Conservation (phyloP, 2,329 filamentous ascomycete genomes). For the Colletotrichum euphorbiae region DNA sequence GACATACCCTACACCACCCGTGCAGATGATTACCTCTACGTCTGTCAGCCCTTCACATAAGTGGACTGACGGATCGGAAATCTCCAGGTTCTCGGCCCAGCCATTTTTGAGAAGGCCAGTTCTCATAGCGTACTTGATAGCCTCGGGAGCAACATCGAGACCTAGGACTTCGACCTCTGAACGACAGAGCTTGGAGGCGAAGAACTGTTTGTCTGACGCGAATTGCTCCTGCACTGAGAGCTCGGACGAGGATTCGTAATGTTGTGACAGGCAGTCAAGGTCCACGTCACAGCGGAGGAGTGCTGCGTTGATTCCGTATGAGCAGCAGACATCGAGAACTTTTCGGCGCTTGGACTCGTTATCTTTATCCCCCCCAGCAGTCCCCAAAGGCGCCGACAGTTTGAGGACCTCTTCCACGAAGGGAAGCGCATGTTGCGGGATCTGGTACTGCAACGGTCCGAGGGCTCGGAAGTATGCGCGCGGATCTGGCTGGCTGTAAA, state of each 20-base stretch:
- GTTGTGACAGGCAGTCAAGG: background rate
- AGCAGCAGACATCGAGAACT: slow-evolving; percentile 24
- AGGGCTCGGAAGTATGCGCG: slow-evolving; percentile 23
- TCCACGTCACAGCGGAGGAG: slow-evolving; percentile 17
- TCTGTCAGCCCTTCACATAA: background rate
- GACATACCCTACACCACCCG: slow-evolving; percentile 28
- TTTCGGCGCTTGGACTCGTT: background rate
- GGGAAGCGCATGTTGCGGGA: slow-evolving; percentile 27
- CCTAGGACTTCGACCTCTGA: background rate
- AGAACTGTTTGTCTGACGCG: slow-evolving; percentile 3
- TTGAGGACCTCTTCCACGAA: slow-evolving; percentile 7
- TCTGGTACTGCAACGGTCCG: slow-evolving; percentile 16
- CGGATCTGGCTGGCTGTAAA: slow-evolving; percentile 27
- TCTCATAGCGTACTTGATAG: background rate
- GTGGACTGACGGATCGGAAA: background rate
- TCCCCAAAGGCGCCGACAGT: background rate
- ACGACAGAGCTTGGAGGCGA: background rate
- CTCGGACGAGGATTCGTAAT: slow-evolving; percentile 4
- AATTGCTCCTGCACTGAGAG: background rate
- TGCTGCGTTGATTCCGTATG: slow-evolving; percentile 29
- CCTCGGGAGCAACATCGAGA: slow-evolving; percentile 10
- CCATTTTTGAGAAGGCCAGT: slow-evolving; percentile 1
- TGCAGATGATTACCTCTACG: slow-evolving; percentile 13
- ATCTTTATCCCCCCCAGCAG: background rate
- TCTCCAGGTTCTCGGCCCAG: slow-evolving; percentile 18